Evolutionary conservation across 371 early-diverging fungal species (phyloP).

Genomic region (Mortierella sp.): DNA sequence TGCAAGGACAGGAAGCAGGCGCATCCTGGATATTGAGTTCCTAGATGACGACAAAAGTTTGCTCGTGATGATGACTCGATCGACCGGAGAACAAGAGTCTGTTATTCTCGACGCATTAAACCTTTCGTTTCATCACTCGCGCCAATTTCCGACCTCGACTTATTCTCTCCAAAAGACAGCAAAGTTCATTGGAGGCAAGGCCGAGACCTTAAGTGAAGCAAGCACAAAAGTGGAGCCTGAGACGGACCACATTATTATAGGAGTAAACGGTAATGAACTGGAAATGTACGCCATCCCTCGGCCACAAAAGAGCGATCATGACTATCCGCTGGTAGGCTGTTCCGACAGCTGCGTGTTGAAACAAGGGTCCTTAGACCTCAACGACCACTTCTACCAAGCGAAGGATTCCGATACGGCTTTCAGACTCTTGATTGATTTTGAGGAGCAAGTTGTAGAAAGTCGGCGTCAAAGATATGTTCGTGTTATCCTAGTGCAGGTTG

Average conservation of each 20-base stretch:
- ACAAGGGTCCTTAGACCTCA: neutral
- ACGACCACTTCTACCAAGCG: conserved; percentile 8
- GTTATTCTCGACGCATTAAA: conserved; percentile 24
- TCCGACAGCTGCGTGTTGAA: neutral
- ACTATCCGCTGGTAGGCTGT: conserved; percentile 1
- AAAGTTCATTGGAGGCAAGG: too few species aligned
- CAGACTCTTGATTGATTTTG: conserved; percentile 15
- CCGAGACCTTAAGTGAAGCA: too few species aligned
- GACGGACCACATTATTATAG: conserved; percentile 10
- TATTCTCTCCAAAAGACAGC: conserved; percentile 14
- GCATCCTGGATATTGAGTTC: conserved; percentile 18
- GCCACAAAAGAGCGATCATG: conserved; percentile 1
- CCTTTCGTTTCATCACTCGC: conserved; percentile 10
- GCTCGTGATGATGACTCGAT: conserved; percentile 10
- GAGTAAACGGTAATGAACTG: conserved; percentile 16
- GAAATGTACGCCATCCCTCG: conserved; percentile 21
- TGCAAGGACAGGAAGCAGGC: too few species aligned
- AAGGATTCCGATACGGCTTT: conserved; percentile 4
- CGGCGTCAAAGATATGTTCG: conserved; percentile 5
- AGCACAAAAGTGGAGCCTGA: too few species aligned
- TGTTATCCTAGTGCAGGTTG: conserved; percentile 5
- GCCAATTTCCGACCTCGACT: conserved; percentile 14
- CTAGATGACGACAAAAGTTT: conserved; percentile 24
- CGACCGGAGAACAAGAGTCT: conserved; percentile 12
- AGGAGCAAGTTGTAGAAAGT: conserved; percentile 12